Evolutionary conservation across 441 rosid genomes (phyloP).

Genomic region (Gossypium trilobum): DNA sequence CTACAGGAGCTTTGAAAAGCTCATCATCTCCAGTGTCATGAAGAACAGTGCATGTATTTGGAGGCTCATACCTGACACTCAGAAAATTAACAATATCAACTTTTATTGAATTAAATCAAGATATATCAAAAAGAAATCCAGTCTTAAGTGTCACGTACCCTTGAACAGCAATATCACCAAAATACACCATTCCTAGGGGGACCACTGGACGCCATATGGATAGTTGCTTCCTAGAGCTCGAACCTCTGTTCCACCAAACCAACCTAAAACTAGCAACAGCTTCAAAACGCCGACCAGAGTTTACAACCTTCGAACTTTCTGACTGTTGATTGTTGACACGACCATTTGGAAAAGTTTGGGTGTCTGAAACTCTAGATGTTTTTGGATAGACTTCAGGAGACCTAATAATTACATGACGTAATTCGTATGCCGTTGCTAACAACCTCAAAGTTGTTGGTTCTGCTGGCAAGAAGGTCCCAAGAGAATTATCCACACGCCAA

Average conservation of each 20-base stretch:
- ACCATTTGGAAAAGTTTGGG: conserved; percentile 29
- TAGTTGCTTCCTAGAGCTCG: conserved; percentile 61
- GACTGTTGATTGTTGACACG: conserved; percentile 24
- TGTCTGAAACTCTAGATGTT: conserved; percentile 29
- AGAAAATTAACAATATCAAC: conserved; percentile 18
- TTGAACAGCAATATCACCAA: conserved; percentile 86
- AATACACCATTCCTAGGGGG: conserved; percentile 73
- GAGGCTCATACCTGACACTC: conserved; percentile 65
- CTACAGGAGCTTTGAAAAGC: conserved; percentile 53
- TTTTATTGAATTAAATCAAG: not conserved
- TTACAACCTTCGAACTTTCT: conserved; percentile 30
- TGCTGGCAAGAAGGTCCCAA: conserved; percentile 81
- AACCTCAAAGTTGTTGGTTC: conserved; percentile 43
- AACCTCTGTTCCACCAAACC: conserved; percentile 80
- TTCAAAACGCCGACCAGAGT: conserved; percentile 57
- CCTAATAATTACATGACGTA: conserved; percentile 60
- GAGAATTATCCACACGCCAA: conserved; percentile 88
- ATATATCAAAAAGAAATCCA: conserved; percentile 4
- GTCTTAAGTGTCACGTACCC: conserved; percentile 45
- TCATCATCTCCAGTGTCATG: conserved; percentile 63
- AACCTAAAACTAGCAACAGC: conserved; percentile 74
- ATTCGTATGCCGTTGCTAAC: conserved; percentile 62
- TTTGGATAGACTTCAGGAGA: conserved; percentile 37
- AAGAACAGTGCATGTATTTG: conserved; percentile 72
- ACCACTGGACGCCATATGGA: conserved; percentile 88